Conservation (phyloP, 2,329 filamentous ascomycete genomes). For the Microcera coccophila region DNA sequence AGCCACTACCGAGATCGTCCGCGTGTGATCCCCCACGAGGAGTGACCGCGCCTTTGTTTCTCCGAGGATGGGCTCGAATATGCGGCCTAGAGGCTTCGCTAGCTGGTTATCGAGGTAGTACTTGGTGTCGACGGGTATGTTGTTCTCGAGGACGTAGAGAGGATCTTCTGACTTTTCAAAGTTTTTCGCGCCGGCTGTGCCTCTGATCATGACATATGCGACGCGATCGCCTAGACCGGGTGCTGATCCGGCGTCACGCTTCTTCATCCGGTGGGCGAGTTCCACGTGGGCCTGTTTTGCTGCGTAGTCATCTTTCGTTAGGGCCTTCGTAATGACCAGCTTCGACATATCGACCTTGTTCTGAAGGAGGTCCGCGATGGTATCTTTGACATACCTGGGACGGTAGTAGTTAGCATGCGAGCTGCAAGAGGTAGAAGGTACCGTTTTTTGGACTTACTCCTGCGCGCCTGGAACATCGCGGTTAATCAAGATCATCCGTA, state of each 20-base stretch:
- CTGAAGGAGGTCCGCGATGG: slow-evolving; percentile 88
- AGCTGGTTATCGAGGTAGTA: slow-evolving; percentile 99
- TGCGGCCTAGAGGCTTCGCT: slow-evolving; percentile 86
- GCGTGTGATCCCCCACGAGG: slow-evolving; percentile 87
- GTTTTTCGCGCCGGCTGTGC: slow-evolving; percentile 82
- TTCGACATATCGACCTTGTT: slow-evolving; percentile 99
- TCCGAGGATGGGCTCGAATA: slow-evolving; percentile 96
- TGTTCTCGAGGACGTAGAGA: slow-evolving; percentile 95
- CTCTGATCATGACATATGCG: slow-evolving; percentile 96
- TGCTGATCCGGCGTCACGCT: slow-evolving; percentile 91
- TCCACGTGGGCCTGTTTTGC: slow-evolving; percentile 95
- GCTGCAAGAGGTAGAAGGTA: slow-evolving; percentile 2
- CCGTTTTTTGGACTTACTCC: slow-evolving; percentile 60
- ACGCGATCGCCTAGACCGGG: slow-evolving; percentile 92
- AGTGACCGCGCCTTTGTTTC: slow-evolving; percentile 86
- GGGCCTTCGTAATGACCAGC: slow-evolving; percentile 97
- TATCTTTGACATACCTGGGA: slow-evolving; percentile 86
- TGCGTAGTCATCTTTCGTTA: slow-evolving; percentile 84
- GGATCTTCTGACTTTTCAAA: slow-evolving; percentile 97
- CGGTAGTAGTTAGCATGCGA: slow-evolving; percentile 31
- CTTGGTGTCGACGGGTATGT: slow-evolving; percentile 94
- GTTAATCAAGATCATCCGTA: slow-evolving; percentile 94
- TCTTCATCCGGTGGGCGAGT: slow-evolving; percentile 92
- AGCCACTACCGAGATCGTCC: slow-evolving; percentile 85
- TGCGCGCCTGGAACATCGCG: slow-evolving; percentile 85